Conservation (phyloP, 306 rosid species). For the Casuarina glauca region DNA sequence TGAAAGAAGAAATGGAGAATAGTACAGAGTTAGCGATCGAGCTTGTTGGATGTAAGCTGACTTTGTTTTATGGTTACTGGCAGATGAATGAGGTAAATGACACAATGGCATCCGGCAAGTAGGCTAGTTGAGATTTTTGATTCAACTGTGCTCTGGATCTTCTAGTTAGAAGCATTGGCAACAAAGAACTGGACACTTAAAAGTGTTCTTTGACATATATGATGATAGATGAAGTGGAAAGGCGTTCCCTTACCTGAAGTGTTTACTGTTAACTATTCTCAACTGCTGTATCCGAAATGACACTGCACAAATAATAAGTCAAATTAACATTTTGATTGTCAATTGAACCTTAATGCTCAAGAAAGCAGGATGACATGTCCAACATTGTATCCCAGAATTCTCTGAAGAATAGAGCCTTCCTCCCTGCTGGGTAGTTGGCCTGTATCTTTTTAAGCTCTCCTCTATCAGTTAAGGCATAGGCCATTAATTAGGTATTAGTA, state of each 20-base stretch:
- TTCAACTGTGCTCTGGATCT: background rate
- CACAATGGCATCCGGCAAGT: constrained; percentile 7
- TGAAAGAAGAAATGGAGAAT: constrained; percentile 51
- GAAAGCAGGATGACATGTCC: background rate
- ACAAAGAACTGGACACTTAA: background rate
- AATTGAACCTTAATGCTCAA: background rate
- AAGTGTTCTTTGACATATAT: background rate
- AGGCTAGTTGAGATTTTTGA: constrained; percentile 18
- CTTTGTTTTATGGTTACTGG: constrained; percentile 91
- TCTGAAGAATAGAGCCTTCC: constrained; percentile 3
- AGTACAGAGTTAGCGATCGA: constrained; percentile 49
- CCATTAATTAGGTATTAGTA: background rate
- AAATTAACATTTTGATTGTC: background rate
- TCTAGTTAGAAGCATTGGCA: background rate
- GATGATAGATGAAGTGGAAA: background rate
- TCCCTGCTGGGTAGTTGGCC: background rate
- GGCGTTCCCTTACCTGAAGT: background rate
- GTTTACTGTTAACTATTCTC: background rate
- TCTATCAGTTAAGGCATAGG: background rate
- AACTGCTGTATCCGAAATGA: background rate
- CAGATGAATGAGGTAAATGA: constrained; percentile 86
- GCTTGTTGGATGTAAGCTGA: constrained; percentile 85
- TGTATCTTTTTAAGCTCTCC: background rate
- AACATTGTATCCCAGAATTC: background rate
- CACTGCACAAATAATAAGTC: background rate